Conservation (phyloP, 352 stramenopile genomes). For the Globisporangium acanthophoron region DNA sequence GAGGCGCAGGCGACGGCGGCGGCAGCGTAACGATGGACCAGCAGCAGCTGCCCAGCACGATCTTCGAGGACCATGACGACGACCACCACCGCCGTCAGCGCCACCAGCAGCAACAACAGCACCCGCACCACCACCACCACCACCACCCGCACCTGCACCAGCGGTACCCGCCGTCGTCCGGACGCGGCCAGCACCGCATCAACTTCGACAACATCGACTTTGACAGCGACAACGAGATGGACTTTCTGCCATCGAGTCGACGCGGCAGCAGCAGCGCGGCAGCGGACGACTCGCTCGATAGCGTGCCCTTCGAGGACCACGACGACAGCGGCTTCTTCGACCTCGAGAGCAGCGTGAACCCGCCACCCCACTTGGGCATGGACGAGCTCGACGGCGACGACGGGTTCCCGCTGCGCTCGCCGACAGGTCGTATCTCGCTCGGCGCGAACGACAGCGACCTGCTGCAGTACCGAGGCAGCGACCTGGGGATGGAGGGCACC, state of each 20-base stretch:
- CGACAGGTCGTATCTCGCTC: constrained; percentile 9
- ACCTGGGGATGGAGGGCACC: constrained; percentile 8
- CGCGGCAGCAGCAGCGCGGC: constrained; percentile 14
- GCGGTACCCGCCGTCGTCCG: constrained; percentile 28
- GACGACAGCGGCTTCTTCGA: constrained; percentile 37
- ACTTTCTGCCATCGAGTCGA: constrained; percentile 26
- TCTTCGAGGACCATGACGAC: constrained; percentile 41
- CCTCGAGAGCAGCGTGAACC: constrained; percentile 34
- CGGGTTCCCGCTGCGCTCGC: constrained; percentile 10
- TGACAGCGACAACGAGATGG: constrained; percentile 49
- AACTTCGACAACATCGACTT: constrained; percentile 38
- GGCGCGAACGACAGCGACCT: neutral
- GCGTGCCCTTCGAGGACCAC: constrained; percentile 50
- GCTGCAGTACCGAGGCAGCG: constrained; percentile 5
- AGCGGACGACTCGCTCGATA: constrained; percentile 32
- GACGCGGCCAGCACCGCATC: constrained; percentile 52
- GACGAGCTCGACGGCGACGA: constrained; percentile 19
- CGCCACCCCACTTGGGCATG: constrained; percentile 1
- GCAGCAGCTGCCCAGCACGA: constrained; percentile 31
- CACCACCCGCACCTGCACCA: constrained; percentile 12
- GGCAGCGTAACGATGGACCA: constrained; percentile 23
- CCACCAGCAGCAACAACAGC: constrained; percentile 7
- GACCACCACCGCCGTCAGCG: constrained; percentile 13
- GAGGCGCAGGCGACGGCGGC: constrained; percentile 1
- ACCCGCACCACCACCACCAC: constrained; percentile 12